A percentile compares a stretch with the other conserved stretches of the same genome.
These are phyloP conservation scores for Penicillium psychrofluorescens DNA, from an alignment of 495 filamentous ascomycete genomes.

Conservation along the genomic window DNA sequence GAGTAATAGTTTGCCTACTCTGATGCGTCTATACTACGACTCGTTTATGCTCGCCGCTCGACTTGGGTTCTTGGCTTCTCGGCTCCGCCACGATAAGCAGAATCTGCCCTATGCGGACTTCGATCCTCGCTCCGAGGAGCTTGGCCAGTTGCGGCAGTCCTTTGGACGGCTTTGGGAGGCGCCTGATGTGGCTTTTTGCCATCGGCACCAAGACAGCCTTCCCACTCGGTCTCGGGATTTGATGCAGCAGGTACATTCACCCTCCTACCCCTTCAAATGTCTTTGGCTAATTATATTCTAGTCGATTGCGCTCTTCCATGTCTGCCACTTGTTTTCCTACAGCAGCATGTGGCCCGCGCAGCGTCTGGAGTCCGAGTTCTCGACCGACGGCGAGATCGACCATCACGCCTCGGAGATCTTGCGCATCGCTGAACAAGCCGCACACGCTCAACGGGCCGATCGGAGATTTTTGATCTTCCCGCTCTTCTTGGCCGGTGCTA, in stretches of 20 bases:
- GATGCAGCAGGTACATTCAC: conserved; percentile 41
- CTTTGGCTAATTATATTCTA: conserved; percentile 8
- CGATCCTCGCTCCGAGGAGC: conserved; percentile 12
- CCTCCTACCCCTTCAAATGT: not conserved
- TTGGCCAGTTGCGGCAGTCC: conserved; percentile 27
- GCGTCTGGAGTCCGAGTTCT: conserved; percentile 22
- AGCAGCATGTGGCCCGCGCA: conserved; percentile 46
- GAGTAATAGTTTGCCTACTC: conserved; percentile 27
- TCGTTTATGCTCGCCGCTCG: conserved; percentile 32
- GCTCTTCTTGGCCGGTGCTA: conserved; percentile 49
- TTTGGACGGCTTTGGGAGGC: conserved; percentile 36
- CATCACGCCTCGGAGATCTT: conserved; percentile 39
- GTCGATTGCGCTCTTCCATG: conserved; percentile 41
- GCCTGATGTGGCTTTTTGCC: conserved; percentile 24
- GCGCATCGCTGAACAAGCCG: conserved; percentile 28
- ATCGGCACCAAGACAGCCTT: conserved; percentile 30
- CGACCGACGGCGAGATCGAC: conserved; percentile 31
- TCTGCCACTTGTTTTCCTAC: conserved; percentile 42
- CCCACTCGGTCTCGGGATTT: conserved; percentile 32
- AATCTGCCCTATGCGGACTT: conserved; percentile 7
- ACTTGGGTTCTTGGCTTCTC: conserved; percentile 34
- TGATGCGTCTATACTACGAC: conserved; percentile 40
- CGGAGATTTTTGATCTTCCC: conserved; percentile 48
- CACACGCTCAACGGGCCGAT: conserved; percentile 23
- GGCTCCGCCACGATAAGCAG: conserved; percentile 23